phyloP scores from a whole-genome alignment of 768 basidiomycete species.

The Pleurotus eryngii region DNA sequence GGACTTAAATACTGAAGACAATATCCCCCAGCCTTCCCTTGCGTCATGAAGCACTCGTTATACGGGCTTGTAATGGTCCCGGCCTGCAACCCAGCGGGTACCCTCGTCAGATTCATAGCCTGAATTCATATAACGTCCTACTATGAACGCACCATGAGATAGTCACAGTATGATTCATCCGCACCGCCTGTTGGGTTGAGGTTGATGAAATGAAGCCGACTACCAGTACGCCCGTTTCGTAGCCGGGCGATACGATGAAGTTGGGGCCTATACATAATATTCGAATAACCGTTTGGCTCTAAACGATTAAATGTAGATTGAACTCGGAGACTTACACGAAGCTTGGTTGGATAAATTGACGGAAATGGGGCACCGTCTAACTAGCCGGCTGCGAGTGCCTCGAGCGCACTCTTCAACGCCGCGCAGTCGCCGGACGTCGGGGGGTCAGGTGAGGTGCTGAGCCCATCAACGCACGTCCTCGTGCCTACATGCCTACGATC shows the following conservation, averaged over 20 bases:
- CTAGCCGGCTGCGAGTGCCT: conserved; percentile 10
- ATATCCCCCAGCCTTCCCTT: conserved; percentile 1
- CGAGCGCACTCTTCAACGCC: conserved; percentile 2
- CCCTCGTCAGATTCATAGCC: neutral
- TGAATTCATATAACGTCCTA: neutral
- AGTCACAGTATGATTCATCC: conserved; percentile 10
- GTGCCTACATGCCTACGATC: neutral
- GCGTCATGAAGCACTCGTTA: neutral
- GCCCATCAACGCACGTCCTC: conserved; percentile 7
- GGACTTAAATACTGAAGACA: conserved; percentile 2
- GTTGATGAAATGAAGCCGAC: conserved; percentile 10
- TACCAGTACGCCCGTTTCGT: conserved; percentile 8
- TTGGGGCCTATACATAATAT: conserved; percentile 9
- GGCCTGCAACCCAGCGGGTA: neutral
- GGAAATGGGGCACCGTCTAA: conserved; percentile 1
- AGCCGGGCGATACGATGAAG: conserved; percentile 11
- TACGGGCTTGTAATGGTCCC: conserved; percentile 3
- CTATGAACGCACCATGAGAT: conserved; percentile 8
- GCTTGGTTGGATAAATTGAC: conserved; percentile 5
- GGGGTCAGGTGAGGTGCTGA: conserved; percentile 4
- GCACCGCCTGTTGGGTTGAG: conserved; percentile 7
- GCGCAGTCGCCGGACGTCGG: conserved; percentile 8
- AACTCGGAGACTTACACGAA: conserved; percentile 1
- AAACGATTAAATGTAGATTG: neutral
- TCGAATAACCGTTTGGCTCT: neutral